Evolutionary conservation across 1,284 basidiomycete genomes (phyloP), one percentile per base, ranked within the genome.

Genomic region (Singerocomus inundabilis): DNA sequence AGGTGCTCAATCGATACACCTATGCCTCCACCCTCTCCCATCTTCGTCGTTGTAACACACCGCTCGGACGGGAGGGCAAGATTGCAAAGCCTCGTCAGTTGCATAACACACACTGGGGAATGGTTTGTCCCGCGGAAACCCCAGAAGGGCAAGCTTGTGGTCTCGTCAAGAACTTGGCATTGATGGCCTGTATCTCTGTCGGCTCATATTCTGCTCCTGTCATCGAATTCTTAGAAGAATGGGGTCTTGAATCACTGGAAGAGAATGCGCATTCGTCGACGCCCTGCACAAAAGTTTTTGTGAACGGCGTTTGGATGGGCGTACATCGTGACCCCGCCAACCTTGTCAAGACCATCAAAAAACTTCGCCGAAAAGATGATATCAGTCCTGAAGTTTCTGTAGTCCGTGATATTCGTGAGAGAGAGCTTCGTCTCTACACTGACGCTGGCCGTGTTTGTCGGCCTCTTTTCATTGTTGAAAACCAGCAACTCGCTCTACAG

Each of bases 251-350:
- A 69, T 91, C 90, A 29, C 70, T 96, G 53, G 91, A 94, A 65
- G 93, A 97, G 70, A 95, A 93, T 62, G 85, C 88, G 0, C 84
- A 90, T 64, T 91, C 91, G 15, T 78, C 86, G 16, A 83, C 81
- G 13, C 84, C 85, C 12, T 91, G 87, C 51, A 98, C 96, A 31
- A 99, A 99, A 72, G 93, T 99, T 33, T 99, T 99, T 70, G 93
- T 99, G 56, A 99, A 99, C 63, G 97, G 97, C 66, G 94, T 98
- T 10, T 99, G 97, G 97, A 93, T 98, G 81, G 97, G 97, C 57
- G 93, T 98, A n/a, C 95, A 98, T 72, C 90, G 94, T 52, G 91
- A 98, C 61, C 92, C 96, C 15, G 87, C 87, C 41, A 90, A 92
- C 60, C 78, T 99, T 46, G 92, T 98, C 56, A 88, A 89, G 65